Percentiles rank a stretch among this genome's conserved stretches.
phyloP scores from a whole-genome alignment of 2,329 filamentous ascomycete genomes.

The Trichoderma sp. region DNA sequence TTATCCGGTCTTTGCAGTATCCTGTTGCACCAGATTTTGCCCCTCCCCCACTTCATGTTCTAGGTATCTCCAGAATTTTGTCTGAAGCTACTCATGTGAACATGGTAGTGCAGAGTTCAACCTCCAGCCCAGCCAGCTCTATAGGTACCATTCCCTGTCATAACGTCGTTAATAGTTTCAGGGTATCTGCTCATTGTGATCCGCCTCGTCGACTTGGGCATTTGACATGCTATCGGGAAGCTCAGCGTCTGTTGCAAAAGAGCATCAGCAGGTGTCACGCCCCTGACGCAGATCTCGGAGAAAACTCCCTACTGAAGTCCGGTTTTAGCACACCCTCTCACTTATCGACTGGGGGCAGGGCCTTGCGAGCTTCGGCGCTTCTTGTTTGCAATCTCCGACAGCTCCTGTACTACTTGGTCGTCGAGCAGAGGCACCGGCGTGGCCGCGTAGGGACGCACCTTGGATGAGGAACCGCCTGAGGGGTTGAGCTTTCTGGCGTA shows the following conservation, averaged over 20 bases:
- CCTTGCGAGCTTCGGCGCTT: neutral
- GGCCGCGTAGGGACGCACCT: neutral
- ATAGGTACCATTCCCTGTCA: too few relatives aligned
- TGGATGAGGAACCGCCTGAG: neutral
- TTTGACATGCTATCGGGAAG: neutral
- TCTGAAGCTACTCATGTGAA: neutral
- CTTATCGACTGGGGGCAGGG: neutral
- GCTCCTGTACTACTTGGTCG: neutral
- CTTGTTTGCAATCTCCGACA: slow-evolving; percentile 7
- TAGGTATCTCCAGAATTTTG: neutral
- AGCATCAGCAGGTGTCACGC: neutral
- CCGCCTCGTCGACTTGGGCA: too few relatives aligned
- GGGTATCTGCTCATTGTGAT: neutral
- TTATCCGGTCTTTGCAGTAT: neutral
- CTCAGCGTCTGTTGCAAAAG: neutral
- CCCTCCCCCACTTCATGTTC: neutral
- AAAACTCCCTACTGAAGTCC: neutral
- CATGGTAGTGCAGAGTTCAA: neutral
- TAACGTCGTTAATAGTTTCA: neutral
- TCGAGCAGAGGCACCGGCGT: neutral
- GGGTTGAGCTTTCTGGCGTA: slow-evolving; percentile 11
- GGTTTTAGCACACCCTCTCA: neutral
- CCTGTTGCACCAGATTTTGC: neutral
- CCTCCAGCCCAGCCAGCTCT: too few relatives aligned
- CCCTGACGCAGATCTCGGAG: neutral